Conservation (phyloP, 2,329 filamentous ascomycete genomes). For the Gremmenia infestans region DNA sequence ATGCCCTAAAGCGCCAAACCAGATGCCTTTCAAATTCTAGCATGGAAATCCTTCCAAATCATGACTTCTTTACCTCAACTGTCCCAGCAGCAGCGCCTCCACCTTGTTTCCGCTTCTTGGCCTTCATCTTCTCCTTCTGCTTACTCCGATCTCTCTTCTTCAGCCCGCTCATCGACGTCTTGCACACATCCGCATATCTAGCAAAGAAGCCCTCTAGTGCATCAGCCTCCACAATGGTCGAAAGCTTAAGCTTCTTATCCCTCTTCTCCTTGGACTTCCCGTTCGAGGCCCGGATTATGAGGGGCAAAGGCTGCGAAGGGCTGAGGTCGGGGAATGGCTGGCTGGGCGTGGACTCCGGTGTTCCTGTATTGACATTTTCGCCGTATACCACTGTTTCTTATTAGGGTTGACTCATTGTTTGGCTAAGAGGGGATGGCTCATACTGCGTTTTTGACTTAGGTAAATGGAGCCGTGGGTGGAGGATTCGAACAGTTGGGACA, state of each 20-base stretch:
- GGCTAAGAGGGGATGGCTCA: slow-evolving; percentile 20
- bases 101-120: slow-evolving; percentile 47
- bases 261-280: slow-evolving; percentile 53
- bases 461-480: slow-evolving; percentile 68
- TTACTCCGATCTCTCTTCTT: slow-evolving; percentile 93
- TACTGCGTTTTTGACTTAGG: slow-evolving; percentile 73
- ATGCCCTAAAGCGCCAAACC: neutral
- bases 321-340: slow-evolving; percentile 57
- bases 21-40: neutral
- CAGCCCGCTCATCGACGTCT: slow-evolving; percentile 77
- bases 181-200: slow-evolving; percentile 86
- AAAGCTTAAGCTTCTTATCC: slow-evolving; percentile 64
- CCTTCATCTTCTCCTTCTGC: slow-evolving; percentile 73
- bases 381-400: slow-evolving; percentile 24
- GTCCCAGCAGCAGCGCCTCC: slow-evolving; percentile 9
- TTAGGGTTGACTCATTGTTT: slow-evolving; percentile 7
- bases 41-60: neutral
- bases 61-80: slow-evolving; percentile 22
- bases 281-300: slow-evolving; percentile 81
- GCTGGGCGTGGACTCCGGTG: slow-evolving; percentile 39
- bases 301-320: slow-evolving; percentile 55
- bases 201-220: slow-evolving; percentile 76
- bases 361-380: slow-evolving; percentile 13
- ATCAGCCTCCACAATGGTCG: slow-evolving; percentile 73
- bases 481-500: slow-evolving; percentile 63